Base-by-base conservation (phyloP, 257 asterid species). In the Marsdenia floribunda region DNA sequence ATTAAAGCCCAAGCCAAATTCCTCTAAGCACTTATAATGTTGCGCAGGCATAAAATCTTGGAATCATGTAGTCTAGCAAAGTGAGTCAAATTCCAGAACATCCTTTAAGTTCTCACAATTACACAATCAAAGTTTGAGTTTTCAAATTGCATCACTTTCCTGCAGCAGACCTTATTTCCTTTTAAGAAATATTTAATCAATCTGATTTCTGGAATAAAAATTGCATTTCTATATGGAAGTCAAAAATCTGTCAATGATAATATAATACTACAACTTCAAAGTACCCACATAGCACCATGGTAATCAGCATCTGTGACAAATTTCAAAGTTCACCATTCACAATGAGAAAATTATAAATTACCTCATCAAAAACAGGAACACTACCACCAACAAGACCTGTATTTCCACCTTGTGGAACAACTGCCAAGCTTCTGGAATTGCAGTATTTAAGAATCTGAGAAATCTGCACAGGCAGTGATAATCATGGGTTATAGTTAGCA, bases 351-450 rank as follows among this genome's bases (percentile, higher is more conserved):
- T 26, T 14, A 65, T 22, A 24, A 57, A 74, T 75, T 87, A 94
- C 99, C 97, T 94, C 99, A 77, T 94, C 99, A 85, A 86, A 88
- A 79, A 92, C 96, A 50, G 99, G 99, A 65, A 94, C 88, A 67
- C 99, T 94, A 77, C 99, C 99, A 85, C 99, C 99, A 80, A 94
- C 99, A 78, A 94, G 97, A 75, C 99, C 96, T 50, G 97, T 94
- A 81, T 94, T 94, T 78, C 99, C 99, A 71, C 99, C 99, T 87
- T 94, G 99, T 35, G 99, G 99, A 76, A 92, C 99, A 88, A 92
- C 97, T 73, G 99, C 96, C 79, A 94, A 86, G 86, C 87, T 74
- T 82, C 96, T 88, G 74, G 96, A 85, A 81, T 88, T 89, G 81
- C 99, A 94, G 86, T 94, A 89, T 71, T 83, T 83, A 77, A 94